Evolutionary conservation across 1,139 yeast genomes (phyloP).

Genomic region (Wickerhamomyces sp.): DNA sequence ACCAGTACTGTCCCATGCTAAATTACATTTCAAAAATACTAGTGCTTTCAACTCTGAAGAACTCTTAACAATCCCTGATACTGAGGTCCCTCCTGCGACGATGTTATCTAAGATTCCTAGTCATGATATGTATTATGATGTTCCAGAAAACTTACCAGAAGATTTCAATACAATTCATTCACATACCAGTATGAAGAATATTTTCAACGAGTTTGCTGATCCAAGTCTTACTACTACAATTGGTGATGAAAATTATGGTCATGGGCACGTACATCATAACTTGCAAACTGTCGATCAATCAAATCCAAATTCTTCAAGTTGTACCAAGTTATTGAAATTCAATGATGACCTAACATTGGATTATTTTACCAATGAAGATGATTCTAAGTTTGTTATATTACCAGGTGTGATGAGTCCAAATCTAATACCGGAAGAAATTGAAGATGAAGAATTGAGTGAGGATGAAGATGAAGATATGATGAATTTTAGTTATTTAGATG

Average conservation of each 20-base stretch:
- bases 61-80: slow-evolving; percentile 22
- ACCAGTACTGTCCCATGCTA: slow-evolving; percentile 11
- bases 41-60: slow-evolving; percentile 24
- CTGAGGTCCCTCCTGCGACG: slow-evolving; percentile 3
- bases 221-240: slow-evolving; percentile 31
- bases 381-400: slow-evolving; percentile 16
- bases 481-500: slow-evolving; percentile 10
- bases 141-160: slow-evolving; percentile 15
- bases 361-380: slow-evolving; percentile 21
- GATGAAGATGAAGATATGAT: slow-evolving; percentile 18
- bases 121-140: slow-evolving; percentile 23
- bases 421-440: slow-evolving; percentile 29
- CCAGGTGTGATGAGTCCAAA: slow-evolving; percentile 16
- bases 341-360: slow-evolving; percentile 23
- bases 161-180: slow-evolving; percentile 6
- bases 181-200: slow-evolving; percentile 7
- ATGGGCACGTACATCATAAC: not conserved
- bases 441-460: slow-evolving; percentile 28
- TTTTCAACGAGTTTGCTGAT: slow-evolving; percentile 34
- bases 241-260: slow-evolving; percentile 3
- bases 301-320: slow-evolving; percentile 3
- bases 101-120: slow-evolving; percentile 17
- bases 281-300: not conserved
- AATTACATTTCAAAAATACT: slow-evolving; percentile 12
- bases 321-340: slow-evolving; percentile 18